Conservation (phyloP, 2,329 filamentous ascomycete species). For the Colletotrichum simmondsii region DNA sequence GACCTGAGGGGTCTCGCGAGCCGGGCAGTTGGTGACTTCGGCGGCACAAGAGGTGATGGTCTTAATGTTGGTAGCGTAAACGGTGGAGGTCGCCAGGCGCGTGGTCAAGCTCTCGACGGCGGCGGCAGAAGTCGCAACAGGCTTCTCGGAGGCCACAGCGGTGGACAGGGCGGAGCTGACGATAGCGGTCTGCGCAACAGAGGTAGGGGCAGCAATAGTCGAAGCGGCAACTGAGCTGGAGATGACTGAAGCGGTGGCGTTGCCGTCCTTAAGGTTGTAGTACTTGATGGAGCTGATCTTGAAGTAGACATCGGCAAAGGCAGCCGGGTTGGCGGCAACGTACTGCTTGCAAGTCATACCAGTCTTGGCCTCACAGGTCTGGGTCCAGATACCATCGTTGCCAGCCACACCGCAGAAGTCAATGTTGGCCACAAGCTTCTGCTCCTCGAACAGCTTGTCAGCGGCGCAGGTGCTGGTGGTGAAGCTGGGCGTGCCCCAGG, state of each 20-base stretch:
- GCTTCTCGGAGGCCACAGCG: not conserved
- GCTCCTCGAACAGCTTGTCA: constrained; percentile 41
- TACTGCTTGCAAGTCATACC: constrained; percentile 47
- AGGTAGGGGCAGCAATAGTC: not conserved
- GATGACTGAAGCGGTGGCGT: not conserved
- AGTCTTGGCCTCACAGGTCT: constrained; percentile 40
- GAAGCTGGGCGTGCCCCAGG: constrained; percentile 42
- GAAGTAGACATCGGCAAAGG: constrained; percentile 53
- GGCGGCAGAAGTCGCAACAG: not conserved
- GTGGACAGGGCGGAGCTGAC: not conserved
- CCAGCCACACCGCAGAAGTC: constrained; percentile 79
- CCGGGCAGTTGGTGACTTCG: constrained; percentile 23
- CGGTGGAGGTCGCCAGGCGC: constrained; percentile 32
- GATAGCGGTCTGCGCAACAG: not conserved
- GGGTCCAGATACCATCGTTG: constrained; percentile 40
- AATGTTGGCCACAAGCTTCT: constrained; percentile 42
- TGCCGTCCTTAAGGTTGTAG: constrained; percentile 40
- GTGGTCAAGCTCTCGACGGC: constrained; percentile 4
- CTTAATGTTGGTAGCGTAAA: constrained; percentile 30
- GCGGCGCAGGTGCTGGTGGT: constrained; percentile 40
- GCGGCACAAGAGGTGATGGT: constrained; percentile 35
- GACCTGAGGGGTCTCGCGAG: constrained; percentile 19
- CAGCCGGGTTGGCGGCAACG: constrained; percentile 48
- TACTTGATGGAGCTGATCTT: constrained; percentile 54
- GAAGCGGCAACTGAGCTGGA: not conserved